Evolutionary conservation across 441 rosid genomes (phyloP).

Genomic region (Geranium incanum): DNA sequence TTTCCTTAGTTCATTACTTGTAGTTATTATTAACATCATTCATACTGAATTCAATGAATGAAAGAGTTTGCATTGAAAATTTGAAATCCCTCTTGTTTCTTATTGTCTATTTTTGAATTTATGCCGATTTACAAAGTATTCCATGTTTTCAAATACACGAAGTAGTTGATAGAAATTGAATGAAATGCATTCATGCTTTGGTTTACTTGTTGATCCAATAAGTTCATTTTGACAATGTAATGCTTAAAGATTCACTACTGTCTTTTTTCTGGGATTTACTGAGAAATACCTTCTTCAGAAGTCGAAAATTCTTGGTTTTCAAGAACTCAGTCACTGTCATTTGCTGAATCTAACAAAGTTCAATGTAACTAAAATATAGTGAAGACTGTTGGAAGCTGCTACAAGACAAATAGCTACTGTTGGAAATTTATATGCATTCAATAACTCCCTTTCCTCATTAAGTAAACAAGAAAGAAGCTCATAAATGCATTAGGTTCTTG

Average conservation of each 20-base stretch:
- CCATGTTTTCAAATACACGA: not conserved
- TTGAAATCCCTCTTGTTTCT: not conserved
- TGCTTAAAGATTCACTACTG: not conserved
- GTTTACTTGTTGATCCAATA: not conserved
- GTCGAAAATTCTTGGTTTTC: no score
- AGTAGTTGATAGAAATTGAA: not conserved
- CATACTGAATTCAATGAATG: conserved; percentile 3
- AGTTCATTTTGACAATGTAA: not conserved
- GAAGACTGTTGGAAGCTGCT: not conserved
- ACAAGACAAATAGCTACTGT: not conserved
- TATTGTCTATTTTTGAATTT: not conserved
- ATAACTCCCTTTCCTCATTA: not conserved
- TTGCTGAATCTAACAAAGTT: not conserved
- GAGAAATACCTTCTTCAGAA: no score
- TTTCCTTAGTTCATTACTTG: not conserved
- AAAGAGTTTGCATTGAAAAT: not conserved
- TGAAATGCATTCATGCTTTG: not conserved
- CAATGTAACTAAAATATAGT: not conserved
- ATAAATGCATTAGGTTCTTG: not conserved
- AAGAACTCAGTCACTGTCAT: not conserved
- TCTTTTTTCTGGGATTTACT: not conserved
- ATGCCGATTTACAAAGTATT: not conserved
- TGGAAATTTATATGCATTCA: not conserved
- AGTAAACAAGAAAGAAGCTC: no score
- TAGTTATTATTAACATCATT: not conserved